These are phyloP conservation scores for Borovskyia barvae DNA, from an alignment of 208 protist species.

Conservation along the genomic window DNA sequence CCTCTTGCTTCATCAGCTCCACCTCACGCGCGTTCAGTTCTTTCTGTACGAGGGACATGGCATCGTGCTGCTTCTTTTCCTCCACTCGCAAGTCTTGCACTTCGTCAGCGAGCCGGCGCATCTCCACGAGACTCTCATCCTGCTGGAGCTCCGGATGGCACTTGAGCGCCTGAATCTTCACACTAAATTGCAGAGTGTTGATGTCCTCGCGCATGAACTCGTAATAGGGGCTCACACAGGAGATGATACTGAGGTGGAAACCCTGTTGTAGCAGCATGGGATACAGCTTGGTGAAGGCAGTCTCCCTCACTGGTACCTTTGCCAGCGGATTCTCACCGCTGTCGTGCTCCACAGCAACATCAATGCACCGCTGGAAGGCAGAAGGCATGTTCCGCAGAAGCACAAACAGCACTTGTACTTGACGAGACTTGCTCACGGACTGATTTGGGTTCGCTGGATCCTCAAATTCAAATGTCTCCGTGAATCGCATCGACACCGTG, in stretches of 20 bases:
- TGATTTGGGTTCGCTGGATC: constrained; percentile 71
- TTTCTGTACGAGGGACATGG: constrained; percentile 71
- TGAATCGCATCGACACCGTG: constrained; percentile 73
- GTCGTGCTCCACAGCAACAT: constrained; percentile 83
- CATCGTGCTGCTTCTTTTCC: constrained; percentile 54
- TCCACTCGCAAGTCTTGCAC: constrained; percentile 74
- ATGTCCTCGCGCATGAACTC: constrained; percentile 72
- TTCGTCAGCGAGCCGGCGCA: constrained; percentile 77
- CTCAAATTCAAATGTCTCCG: constrained; percentile 80
- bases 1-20: constrained; percentile 87
- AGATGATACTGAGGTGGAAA: constrained; percentile 67
- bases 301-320: constrained; percentile 82
- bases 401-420: constrained; percentile 69
- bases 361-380: constrained; percentile 80
- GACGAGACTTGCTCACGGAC: constrained; percentile 73
- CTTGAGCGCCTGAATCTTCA: constrained; percentile 55
- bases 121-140: constrained; percentile 76
- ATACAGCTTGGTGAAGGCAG: constrained; percentile 74
- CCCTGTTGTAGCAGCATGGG: constrained; percentile 72
- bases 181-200: constrained; percentile 62
- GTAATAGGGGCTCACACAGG: constrained; percentile 82
- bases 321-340: constrained; percentile 81
- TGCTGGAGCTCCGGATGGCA: constrained; percentile 62
- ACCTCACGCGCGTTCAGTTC: constrained; percentile 83
- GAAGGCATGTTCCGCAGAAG: constrained; percentile 73